Base-by-base conservation (phyloP, 192 early-diverging fungal species). In the Powellomyces hirtus region DNA sequence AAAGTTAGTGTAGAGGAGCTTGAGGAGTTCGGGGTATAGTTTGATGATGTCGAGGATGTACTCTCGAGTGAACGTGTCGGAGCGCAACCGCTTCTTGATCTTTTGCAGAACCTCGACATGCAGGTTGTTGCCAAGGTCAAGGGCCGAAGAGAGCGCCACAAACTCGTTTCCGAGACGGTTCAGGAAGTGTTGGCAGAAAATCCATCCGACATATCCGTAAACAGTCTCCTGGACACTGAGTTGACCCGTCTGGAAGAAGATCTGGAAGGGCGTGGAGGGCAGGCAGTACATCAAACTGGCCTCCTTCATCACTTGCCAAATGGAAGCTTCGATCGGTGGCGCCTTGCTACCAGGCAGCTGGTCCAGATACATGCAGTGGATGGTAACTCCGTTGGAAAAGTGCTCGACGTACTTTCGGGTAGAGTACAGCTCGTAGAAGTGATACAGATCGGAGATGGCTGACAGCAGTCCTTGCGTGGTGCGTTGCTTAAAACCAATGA, bases 391-490 rank as follows among this genome's bases (percentile, higher is more conserved):
- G 77, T 97, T 97, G 35, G 95, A 96, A 77, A 98, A 98, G 83
- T 98, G 94, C 85, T 98, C 96, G 69, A 96, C 94, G 82, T 98
- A 97, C 84, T 98, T 98, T 69, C 96, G 85, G 59, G 95, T 93
- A 64, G 95, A 94, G 79, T 89, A 96, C 63, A 98, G 77, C 66
- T 90, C 85, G 81, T 98, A 98, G 84, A 90, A 98, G 86, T 98
- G 96, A 85, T 97, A 98, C 75, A 98, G 82, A 77, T 98, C 95
- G 22, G 91, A 94, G 80, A 98, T 84, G 64, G 95, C 95, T 5
- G 94, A 92, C 70, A 95, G 91, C 80, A 96, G 94, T 63, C 84
- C 82, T 78, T 91, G 91, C n/a, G 96, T 97, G 76, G 89, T 94
- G 68, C 88, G 81, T 76, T 96, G 96, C 75, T 75, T 80, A 71